Evolutionary conservation across 805 yeast species (phyloP).

Genomic region (Metschnikowia lochheadii): DNA sequence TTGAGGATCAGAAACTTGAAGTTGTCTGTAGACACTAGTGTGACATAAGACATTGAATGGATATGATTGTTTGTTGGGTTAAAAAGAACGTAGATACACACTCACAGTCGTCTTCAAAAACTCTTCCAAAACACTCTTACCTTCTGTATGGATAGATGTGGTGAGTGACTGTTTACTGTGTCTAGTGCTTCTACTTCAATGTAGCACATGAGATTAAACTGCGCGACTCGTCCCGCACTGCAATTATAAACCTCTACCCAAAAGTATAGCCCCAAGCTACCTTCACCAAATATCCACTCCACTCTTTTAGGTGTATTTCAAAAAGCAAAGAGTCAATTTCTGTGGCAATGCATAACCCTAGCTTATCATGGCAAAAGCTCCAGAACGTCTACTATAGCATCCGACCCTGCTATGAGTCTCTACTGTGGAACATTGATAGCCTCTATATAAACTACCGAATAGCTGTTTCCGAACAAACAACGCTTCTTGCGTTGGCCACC

Average conservation of each 20-base stretch:
- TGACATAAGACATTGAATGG: conserved; percentile 38
- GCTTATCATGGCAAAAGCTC: conserved; percentile 72
- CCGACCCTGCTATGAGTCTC: conserved; percentile 49
- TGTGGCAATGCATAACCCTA: conserved; percentile 31
- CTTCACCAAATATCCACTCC: neutral
- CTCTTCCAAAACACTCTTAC: no score
- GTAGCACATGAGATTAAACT: no score
- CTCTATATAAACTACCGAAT: conserved; percentile 39
- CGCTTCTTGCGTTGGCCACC: conserved; percentile 52
- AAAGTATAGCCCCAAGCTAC: neutral
- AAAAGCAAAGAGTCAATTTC: neutral
- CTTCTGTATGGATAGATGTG: no score
- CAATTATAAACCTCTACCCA: neutral
- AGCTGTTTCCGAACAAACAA: conserved; percentile 48
- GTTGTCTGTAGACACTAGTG: conserved; percentile 71
- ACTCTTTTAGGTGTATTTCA: neutral
- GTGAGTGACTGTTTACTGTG: no score
- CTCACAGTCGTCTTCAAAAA: no score
- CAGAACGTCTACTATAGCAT: conserved; percentile 65
- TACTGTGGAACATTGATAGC: conserved; percentile 47
- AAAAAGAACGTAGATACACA: no score
- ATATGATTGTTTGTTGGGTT: no score
- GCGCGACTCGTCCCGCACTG: neutral
- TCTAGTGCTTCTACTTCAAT: no score
- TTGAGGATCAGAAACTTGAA: conserved; percentile 56